Evolutionary conservation across 163 green algal genomes (phyloP).

Genomic region (Scenedesmus sp.): DNA sequence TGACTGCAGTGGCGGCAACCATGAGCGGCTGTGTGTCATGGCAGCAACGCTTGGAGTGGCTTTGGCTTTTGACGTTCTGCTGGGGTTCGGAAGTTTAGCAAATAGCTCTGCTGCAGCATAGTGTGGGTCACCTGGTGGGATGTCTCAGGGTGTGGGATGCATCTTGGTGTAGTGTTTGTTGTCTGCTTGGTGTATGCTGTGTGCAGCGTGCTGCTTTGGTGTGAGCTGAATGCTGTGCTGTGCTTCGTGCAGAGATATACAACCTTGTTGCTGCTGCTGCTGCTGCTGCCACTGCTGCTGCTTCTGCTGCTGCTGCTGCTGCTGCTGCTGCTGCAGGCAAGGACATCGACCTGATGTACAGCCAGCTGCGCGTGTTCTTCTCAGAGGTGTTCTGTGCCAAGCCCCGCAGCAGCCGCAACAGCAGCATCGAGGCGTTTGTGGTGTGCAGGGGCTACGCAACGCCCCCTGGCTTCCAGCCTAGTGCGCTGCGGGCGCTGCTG

Average conservation of each 20-base stretch:
- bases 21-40: neutral
- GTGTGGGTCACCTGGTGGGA: too few relatives aligned
- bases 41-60: neutral
- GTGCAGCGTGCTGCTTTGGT: too few relatives aligned
- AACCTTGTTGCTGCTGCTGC: neutral
- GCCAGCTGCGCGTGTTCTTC: constrained; percentile 95
- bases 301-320: neutral
- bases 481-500: constrained; percentile 70
- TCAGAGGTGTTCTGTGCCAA: constrained; percentile 92
- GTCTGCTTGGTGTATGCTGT: too few relatives aligned
- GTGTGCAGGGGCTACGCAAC: constrained; percentile 90
- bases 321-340: constrained; percentile 69
- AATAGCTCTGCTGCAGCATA: too few relatives aligned
- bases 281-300: neutral
- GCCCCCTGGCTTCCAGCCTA: constrained; percentile 78
- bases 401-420: constrained; percentile 95
- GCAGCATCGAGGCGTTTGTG: constrained; percentile 97
- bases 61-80: too few relatives aligned
- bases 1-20: neutral
- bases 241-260: too few relatives aligned
- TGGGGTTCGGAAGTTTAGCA: too few relatives aligned
- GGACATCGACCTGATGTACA: constrained; percentile 94
- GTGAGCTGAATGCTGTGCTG: too few relatives aligned
- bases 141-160: too few relatives aligned
- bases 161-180: too few relatives aligned